Conservation (phyloP, 768 basidiomycete genomes). For the Mycena alexandri region DNA sequence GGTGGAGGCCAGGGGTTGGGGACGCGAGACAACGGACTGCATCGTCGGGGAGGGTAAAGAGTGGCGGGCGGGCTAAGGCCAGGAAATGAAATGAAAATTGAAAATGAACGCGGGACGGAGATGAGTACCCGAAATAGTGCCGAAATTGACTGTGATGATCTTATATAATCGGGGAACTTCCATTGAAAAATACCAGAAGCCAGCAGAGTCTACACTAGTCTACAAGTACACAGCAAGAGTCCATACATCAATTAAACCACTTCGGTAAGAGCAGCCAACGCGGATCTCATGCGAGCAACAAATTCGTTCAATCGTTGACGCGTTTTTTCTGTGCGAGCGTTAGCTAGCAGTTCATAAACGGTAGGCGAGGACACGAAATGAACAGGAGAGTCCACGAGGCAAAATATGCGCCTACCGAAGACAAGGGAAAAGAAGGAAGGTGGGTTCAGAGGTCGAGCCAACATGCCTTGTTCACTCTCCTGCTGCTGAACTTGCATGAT, state of each 20-base stretch:
- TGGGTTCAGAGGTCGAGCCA: constrained; percentile 16
- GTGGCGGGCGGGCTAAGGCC: not conserved
- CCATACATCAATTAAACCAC: not conserved
- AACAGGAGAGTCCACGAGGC: constrained; percentile 9
- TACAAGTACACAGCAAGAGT: constrained; percentile 2
- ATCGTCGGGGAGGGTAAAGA: constrained; percentile 5
- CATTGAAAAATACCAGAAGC: constrained; percentile 2
- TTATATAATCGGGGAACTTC: no score
- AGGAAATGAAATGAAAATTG: not conserved
- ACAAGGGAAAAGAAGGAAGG: constrained; percentile 16
- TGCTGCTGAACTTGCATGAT: constrained; percentile 43
- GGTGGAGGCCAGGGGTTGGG: constrained; percentile 47
- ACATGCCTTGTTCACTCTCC: constrained; percentile 55
- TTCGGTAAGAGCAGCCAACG: constrained; percentile 48
- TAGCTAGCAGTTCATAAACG: not conserved
- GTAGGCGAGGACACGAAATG: not conserved
- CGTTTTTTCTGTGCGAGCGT: constrained; percentile 44
- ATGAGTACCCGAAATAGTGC: no score
- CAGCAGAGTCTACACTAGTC: not conserved
- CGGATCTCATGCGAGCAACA: constrained; percentile 49
- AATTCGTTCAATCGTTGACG: constrained; percentile 42
- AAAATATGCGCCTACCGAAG: constrained; percentile 26
- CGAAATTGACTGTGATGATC: no score
- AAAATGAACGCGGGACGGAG: not conserved
- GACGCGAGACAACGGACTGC: constrained; percentile 46